Percentiles rank a stretch among this genome's conserved stretches.
Evolutionary conservation across 2,329 filamentous ascomycete species (phyloP).

Genomic region (Microdochium nivale): DNA sequence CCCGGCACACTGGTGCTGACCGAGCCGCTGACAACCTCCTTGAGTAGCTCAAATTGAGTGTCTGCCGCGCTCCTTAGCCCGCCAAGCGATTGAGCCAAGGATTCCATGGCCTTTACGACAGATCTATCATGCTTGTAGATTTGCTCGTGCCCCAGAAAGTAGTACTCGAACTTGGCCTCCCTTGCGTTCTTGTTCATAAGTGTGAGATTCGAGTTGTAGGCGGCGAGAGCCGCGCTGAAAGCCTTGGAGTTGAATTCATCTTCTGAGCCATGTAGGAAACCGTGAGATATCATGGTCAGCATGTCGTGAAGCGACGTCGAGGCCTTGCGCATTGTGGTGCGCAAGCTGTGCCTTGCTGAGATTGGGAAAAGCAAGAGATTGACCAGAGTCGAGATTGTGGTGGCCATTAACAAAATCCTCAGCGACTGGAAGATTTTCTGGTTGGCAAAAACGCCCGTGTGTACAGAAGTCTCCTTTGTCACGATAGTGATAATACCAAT

Average conservation of each 20-base stretch:
- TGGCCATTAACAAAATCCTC: slow-evolving; percentile 76
- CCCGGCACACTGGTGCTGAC: background rate
- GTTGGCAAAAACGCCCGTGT: slow-evolving; percentile 71
- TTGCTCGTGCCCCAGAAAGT: slow-evolving; percentile 67
- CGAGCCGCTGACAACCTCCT: slow-evolving; percentile 35
- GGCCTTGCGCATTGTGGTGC: slow-evolving; percentile 63
- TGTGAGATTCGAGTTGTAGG: slow-evolving; percentile 59
- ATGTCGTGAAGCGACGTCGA: slow-evolving; percentile 73
- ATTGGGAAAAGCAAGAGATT: slow-evolving; percentile 72
- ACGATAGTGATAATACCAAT: slow-evolving; percentile 84
- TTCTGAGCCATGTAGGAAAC: slow-evolving; percentile 77
- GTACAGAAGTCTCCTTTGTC: slow-evolving; percentile 84
- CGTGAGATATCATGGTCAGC: slow-evolving; percentile 70
- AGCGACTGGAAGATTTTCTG: slow-evolving; percentile 75
- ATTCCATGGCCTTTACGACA: slow-evolving; percentile 77
- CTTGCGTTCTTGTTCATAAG: slow-evolving; percentile 68
- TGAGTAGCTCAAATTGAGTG: slow-evolving; percentile 79
- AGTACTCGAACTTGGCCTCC: slow-evolving; percentile 87
- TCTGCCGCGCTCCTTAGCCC: slow-evolving; percentile 82
- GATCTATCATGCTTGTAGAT: slow-evolving; percentile 72
- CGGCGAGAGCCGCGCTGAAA: slow-evolving; percentile 52
- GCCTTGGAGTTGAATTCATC: slow-evolving; percentile 61
- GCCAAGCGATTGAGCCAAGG: slow-evolving; percentile 79
- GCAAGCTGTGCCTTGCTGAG: slow-evolving; percentile 66
- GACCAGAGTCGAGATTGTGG: slow-evolving; percentile 60